Evolutionary conservation across 2,329 filamentous ascomycete genomes (phyloP).

Genomic region (Colletotrichum phormii): DNA sequence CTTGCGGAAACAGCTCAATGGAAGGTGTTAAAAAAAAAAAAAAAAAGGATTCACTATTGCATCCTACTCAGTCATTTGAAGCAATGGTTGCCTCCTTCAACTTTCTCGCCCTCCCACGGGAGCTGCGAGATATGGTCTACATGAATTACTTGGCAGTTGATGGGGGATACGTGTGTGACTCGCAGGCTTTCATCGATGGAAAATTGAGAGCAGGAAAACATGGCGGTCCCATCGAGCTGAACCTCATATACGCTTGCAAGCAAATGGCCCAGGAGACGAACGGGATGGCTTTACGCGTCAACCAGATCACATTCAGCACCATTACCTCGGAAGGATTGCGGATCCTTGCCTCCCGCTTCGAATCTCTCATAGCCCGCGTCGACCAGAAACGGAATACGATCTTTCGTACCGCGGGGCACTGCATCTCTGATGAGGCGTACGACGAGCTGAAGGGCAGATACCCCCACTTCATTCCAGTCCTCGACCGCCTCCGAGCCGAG

Average conservation of each 20-base stretch:
- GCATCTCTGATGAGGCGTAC: not conserved
- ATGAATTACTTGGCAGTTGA: not conserved
- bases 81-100: not conserved
- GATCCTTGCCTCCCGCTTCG: not conserved
- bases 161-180: not conserved
- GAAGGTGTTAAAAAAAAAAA: no score
- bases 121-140: not conserved
- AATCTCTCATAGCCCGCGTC: not conserved
- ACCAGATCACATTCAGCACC: not conserved
- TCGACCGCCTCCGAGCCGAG: not conserved
- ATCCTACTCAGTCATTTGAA: not conserved
- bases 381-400: not conserved
- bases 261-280: not conserved
- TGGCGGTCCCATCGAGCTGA: not conserved
- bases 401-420: not conserved
- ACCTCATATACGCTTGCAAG: not conserved
- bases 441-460: not conserved
- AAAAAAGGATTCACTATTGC: no score
- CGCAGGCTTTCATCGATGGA: not conserved
- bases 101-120: not conserved
- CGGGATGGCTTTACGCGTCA: not conserved
- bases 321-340: not conserved
- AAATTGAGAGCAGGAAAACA: not conserved
- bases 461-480: not conserved
- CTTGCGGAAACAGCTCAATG: no score